These are phyloP conservation scores for Pichia sp. DNA, from an alignment of 1,139 yeast genomes.

Conservation along the genomic window DNA sequence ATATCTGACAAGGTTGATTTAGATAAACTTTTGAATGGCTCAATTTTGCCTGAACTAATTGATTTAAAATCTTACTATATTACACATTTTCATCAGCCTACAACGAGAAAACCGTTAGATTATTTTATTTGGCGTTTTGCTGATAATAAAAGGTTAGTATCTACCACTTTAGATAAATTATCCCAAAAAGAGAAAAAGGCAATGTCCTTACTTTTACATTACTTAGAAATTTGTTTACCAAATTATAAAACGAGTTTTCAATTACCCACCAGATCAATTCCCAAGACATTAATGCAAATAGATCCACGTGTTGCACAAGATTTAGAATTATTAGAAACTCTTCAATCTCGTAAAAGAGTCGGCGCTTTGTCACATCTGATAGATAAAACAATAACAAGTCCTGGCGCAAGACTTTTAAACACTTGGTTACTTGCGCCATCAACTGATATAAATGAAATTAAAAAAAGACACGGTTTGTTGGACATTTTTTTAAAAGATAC, in stretches of 20 bases:
- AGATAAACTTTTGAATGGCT: slow-evolving; percentile 36
- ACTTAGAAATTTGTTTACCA: slow-evolving; percentile 53
- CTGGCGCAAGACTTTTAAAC: slow-evolving; percentile 71
- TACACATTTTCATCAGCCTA: slow-evolving; percentile 42
- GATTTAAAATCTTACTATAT: slow-evolving; percentile 58
- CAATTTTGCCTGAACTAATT: slow-evolving; percentile 53
- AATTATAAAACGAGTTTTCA: slow-evolving; percentile 42
- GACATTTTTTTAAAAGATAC: slow-evolving; percentile 41
- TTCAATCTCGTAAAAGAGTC: slow-evolving; percentile 49
- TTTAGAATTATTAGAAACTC: slow-evolving; percentile 58
- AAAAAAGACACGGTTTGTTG: slow-evolving; percentile 58
- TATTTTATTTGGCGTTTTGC: slow-evolving; percentile 31
- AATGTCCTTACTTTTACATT: slow-evolving; percentile 49
- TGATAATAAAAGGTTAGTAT: slow-evolving; percentile 22
- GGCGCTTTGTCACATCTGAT: slow-evolving; percentile 71
- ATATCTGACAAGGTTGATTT: slow-evolving; percentile 27
- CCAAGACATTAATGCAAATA: slow-evolving; percentile 58
- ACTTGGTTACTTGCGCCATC: slow-evolving; percentile 85
- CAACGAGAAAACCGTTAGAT: slow-evolving; percentile 25
- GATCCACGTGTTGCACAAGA: slow-evolving; percentile 81
- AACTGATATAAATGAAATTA: slow-evolving; percentile 49
- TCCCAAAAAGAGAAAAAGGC: slow-evolving; percentile 46
- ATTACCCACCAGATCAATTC: slow-evolving; percentile 44
- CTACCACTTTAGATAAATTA: slow-evolving; percentile 24
- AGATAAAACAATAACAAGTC: slow-evolving; percentile 66